These are phyloP conservation scores for Kodamaea sp. DNA, from an alignment of 1,139 yeast species.

Conservation along the genomic window DNA sequence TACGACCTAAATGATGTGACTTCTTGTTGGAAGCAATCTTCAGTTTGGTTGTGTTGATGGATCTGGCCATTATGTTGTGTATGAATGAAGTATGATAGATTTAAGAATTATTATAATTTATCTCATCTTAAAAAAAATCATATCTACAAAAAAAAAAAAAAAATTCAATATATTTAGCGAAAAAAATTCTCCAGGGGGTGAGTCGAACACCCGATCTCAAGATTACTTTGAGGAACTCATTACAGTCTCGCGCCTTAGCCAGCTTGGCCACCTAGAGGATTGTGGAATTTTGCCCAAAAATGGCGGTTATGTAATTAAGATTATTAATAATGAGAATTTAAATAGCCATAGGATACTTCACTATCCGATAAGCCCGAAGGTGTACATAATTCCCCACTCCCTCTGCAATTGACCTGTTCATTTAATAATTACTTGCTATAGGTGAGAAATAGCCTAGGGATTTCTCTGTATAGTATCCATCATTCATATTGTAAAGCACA, in stretches of 20 bases:
- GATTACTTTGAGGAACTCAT: conserved; percentile 51
- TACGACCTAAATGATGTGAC: conserved; percentile 51
- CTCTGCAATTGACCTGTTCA: too few relatives aligned
- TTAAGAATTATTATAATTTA: conserved; percentile 1
- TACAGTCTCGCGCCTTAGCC: conserved; percentile 84
- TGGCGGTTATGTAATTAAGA: too few relatives aligned
- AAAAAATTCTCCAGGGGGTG: conserved; percentile 68
- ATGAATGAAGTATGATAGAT: not conserved
- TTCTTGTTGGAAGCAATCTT: conserved; percentile 54
- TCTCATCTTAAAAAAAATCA: conserved; percentile 8
- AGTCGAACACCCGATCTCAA: conserved; percentile 85
- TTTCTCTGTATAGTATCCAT: too few relatives aligned
- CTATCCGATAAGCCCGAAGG: too few relatives aligned
- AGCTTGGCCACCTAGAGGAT: conserved; percentile 72
- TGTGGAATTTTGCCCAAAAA: too few relatives aligned
- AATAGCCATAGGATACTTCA: too few relatives aligned
- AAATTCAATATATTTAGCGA: conserved; percentile 8
- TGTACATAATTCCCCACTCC: too few relatives aligned
- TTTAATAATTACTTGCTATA: too few relatives aligned
- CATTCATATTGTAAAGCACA: too few relatives aligned
- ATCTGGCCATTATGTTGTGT: conserved; percentile 58
- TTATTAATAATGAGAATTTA: too few relatives aligned
- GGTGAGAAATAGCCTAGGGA: too few relatives aligned
- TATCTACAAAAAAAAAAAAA: not conserved
- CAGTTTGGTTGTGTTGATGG: conserved; percentile 75